These are phyloP conservation scores for Ogataea salicorniae DNA, from an alignment of 805 yeast genomes.

Conservation along the genomic window DNA sequence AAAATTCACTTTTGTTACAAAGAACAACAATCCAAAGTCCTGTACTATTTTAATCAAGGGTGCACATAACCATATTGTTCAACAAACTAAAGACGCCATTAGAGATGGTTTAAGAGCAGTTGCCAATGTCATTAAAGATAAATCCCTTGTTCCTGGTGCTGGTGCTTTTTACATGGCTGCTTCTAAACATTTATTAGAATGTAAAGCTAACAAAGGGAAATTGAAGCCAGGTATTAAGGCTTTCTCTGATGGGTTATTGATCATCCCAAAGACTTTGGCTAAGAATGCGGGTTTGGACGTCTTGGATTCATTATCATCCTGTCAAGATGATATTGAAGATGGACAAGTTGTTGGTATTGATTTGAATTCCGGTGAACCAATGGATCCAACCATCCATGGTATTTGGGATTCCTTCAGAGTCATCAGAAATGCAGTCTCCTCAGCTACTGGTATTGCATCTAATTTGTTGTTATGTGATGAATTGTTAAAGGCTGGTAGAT, in stretches of 20 bases:
- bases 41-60: slow-evolving; percentile 92
- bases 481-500: slow-evolving; percentile 91
- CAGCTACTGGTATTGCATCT: slow-evolving; percentile 92
- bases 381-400: slow-evolving; percentile 92
- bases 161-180: slow-evolving; percentile 93
- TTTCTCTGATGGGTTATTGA: slow-evolving; percentile 84
- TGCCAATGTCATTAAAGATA: slow-evolving; percentile 83
- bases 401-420: slow-evolving; percentile 97
- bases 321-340: slow-evolving; percentile 83
- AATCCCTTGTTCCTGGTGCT: slow-evolving; percentile 88
- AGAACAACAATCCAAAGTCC: slow-evolving; percentile 81
- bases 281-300: slow-evolving; percentile 92
- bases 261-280: slow-evolving; percentile 89
- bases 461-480: slow-evolving; percentile 93
- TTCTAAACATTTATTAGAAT: slow-evolving; percentile 55
- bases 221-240: slow-evolving; percentile 88
- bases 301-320: slow-evolving; percentile 78
- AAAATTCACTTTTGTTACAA: slow-evolving; percentile 93
- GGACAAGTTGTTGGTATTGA: slow-evolving; percentile 88
- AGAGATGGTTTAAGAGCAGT: slow-evolving; percentile 96
- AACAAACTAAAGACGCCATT: slow-evolving; percentile 94
- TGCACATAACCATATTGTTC: slow-evolving; percentile 81
- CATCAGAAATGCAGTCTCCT: slow-evolving; percentile 82
- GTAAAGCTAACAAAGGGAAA: slow-evolving; percentile 70
- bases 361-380: slow-evolving; percentile 85